phyloP scores from a whole-genome alignment of 2,329 filamentous ascomycete genomes.

The Ascocoryne sarcoides region DNA sequence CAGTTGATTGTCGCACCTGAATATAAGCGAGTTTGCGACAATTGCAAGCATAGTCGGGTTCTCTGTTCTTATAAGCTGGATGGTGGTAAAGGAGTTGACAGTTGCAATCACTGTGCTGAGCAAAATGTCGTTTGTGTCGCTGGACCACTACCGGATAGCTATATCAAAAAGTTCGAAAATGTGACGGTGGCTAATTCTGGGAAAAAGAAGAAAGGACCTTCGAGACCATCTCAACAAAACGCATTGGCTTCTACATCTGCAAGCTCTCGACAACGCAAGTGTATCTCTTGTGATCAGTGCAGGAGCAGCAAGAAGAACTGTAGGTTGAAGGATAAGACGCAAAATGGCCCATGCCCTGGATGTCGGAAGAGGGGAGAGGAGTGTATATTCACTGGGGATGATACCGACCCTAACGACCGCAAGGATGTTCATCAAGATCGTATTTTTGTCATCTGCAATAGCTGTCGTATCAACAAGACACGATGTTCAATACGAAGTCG shows the following conservation, averaged over 20 bases:
- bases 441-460: slow-evolving; percentile 14
- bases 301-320: slow-evolving; percentile 7
- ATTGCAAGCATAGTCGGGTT: slow-evolving; percentile 15
- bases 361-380: neutral
- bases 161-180: neutral
- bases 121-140: slow-evolving; percentile 14
- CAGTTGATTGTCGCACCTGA: slow-evolving; percentile 18
- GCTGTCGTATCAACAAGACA: slow-evolving; percentile 11
- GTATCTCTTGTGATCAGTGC: slow-evolving; percentile 17
- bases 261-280: slow-evolving; percentile 2
- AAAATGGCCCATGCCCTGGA: slow-evolving; percentile 16
- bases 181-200: too few relatives aligned
- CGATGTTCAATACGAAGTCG: slow-evolving; percentile 13
- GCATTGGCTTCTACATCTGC: neutral
- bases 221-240: too few relatives aligned
- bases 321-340: slow-evolving; percentile 8
- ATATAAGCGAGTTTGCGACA: slow-evolving; percentile 16
- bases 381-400: neutral
- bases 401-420: too few relatives aligned
- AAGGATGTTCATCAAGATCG: too few relatives aligned
- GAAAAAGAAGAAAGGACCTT: too few relatives aligned
- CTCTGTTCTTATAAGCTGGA: slow-evolving; percentile 16
- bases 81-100: slow-evolving; percentile 12
- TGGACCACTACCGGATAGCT: slow-evolving; percentile 4
- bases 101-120: slow-evolving; percentile 17